Conservation (phyloP, 2,329 filamentous ascomycete species). For the Botryosphaeria dothidea region DNA sequence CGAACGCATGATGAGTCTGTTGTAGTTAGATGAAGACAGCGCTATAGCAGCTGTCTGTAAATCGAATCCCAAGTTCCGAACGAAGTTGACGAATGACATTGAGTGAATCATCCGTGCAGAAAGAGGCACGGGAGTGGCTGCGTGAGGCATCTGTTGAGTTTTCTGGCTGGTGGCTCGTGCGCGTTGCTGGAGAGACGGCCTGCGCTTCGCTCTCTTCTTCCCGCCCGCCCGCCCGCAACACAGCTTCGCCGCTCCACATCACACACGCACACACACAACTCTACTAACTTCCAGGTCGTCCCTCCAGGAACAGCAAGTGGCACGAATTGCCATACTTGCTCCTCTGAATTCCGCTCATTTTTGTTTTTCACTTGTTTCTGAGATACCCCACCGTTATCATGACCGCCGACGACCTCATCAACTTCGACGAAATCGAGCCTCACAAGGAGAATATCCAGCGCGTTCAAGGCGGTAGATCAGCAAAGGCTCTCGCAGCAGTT, state of each 20-base stretch:
- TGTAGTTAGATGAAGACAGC: slow-evolving; percentile 3
- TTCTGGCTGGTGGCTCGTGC: too few relatives aligned
- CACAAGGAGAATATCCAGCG: slow-evolving; percentile 99
- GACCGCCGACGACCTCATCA: slow-evolving; percentile 50
- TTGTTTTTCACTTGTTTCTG: not conserved
- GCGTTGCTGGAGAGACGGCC: too few relatives aligned
- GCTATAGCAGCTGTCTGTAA: not conserved
- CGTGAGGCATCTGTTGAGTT: not conserved
- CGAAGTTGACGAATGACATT: not conserved
- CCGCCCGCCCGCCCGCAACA: not conserved
- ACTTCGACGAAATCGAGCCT: slow-evolving; percentile 90
- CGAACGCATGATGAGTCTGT: slow-evolving; percentile 9
- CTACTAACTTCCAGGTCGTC: slow-evolving; percentile 10
- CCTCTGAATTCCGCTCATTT: not conserved
- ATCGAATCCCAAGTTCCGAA: not conserved
- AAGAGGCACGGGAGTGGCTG: not conserved
- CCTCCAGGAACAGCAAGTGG: not conserved
- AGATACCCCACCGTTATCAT: slow-evolving; percentile 30
- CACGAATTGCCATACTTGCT: not conserved
- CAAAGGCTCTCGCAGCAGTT: slow-evolving; percentile 80
- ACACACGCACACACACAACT: not conserved
- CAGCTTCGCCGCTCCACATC: not conserved
- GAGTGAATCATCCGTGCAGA: not conserved
- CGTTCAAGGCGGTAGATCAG: slow-evolving; percentile 83
- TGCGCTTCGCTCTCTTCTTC: not conserved